phyloP scores from a whole-genome alignment of 1,284 basidiomycete genomes.

The Sporisorium scitamineum region DNA sequence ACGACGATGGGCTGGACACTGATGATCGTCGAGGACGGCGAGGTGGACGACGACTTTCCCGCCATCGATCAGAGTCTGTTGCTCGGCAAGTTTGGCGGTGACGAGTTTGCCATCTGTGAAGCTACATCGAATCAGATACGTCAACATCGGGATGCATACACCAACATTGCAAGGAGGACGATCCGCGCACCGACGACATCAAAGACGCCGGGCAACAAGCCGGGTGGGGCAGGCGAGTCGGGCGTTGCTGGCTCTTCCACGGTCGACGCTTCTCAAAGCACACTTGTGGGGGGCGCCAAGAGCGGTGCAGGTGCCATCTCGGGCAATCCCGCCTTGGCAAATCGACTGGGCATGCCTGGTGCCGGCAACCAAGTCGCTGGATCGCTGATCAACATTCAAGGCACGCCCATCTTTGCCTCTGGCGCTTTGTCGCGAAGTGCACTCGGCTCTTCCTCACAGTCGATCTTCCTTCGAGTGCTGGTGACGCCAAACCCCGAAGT shows the following conservation, averaged over 20 bases:
- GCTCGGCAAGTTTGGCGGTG: slow-evolving; percentile 88
- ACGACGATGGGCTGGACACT: slow-evolving; percentile 92
- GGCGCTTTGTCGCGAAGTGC: slow-evolving; percentile 50
- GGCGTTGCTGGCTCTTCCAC: slow-evolving; percentile 18
- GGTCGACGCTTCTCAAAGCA: slow-evolving; percentile 29
- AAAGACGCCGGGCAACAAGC: slow-evolving; percentile 10
- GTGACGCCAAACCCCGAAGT: slow-evolving; percentile 62
- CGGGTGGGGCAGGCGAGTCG: slow-evolving; percentile 21
- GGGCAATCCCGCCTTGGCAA: slow-evolving; percentile 34
- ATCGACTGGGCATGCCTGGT: slow-evolving; percentile 33
- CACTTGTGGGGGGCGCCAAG: slow-evolving; percentile 23
- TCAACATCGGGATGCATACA: slow-evolving; percentile 77
- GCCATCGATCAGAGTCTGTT: slow-evolving; percentile 88
- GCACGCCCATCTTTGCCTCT: slow-evolving; percentile 60
- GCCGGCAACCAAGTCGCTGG: slow-evolving; percentile 30
- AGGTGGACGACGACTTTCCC: slow-evolving; percentile 98
- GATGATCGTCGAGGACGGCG: slow-evolving; percentile 94
- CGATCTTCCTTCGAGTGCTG: slow-evolving; percentile 61
- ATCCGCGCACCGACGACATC: slow-evolving; percentile 25
- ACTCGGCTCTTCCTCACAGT: slow-evolving; percentile 43
- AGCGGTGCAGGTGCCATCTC: slow-evolving; percentile 27
- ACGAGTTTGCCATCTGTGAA: slow-evolving; percentile 86
- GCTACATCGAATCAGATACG: slow-evolving; percentile 79
- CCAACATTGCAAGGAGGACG: slow-evolving; percentile 37
- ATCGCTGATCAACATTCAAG: slow-evolving; percentile 52